Evolutionary conservation across 2,329 filamentous ascomycete species (phyloP), one percentile per base, ranked within the genome.

Genomic region (Pezicula neosporulosa): DNA sequence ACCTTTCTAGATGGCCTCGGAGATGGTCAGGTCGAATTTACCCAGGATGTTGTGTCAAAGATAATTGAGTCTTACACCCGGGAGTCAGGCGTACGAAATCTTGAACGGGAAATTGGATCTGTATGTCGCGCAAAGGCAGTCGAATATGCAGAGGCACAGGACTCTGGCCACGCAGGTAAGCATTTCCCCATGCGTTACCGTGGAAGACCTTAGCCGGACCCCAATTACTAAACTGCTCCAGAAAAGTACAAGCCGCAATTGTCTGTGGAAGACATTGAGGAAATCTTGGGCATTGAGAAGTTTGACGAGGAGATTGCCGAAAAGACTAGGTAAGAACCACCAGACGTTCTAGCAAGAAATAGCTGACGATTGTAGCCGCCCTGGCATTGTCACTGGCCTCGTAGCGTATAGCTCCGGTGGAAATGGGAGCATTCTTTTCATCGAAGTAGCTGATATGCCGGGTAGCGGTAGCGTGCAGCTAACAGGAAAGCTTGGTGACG

Each of bases 361-460:
- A 56, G 53, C 61, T 60, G 48, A 60, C 48, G 51, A 42, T 67
- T 41, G 13, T 47, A 78, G 81, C 59, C 85, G 91, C 16, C 93
- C 94, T 1, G 94, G 94, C 51, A 89, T 99, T 51, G 93, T 99
- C 36, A 99, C 94, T 0, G 94, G 94, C 13, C 85, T 99, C 30
- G 94, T 99, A 15, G 94, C 94, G 8, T 99, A 97, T 74, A 90
- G 87, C 64, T 88, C 87, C 4, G 93, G 94, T 46, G 91, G 91
- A 44, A 93, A 97, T 68, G 94, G 94, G 56, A 92, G 89, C 66
- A 99, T 99, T 63, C 80, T 99, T 50, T 99, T 99, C 76, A 99
- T 99, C 62, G 94, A 99, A 72, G 90, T 97, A 42, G 90, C 93
- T 10, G 92, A 96, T 66, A 97, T 97, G 91, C 94, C 94, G 0